Evolutionary conservation across 768 basidiomycete species (phyloP).

Genomic region (Tulasnella sp.): DNA sequence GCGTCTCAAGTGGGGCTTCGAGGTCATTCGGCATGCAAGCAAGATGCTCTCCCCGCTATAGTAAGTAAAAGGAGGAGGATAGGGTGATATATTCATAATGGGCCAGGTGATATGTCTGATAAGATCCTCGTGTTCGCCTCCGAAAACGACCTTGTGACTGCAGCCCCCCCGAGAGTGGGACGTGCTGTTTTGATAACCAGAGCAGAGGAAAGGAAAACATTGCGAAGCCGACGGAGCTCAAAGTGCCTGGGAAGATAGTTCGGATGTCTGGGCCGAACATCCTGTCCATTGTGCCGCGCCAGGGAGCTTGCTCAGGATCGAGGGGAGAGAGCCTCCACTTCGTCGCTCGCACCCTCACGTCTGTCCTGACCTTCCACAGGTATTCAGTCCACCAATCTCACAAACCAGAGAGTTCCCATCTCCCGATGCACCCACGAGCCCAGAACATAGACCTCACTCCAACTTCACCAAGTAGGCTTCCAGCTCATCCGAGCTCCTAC

Average conservation of each 20-base stretch:
- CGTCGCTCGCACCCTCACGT: conserved; percentile 4
- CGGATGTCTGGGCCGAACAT: not conserved
- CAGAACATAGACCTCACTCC: not conserved
- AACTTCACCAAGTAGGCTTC: not conserved
- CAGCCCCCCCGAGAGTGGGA: not conserved
- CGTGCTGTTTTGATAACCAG: not conserved
- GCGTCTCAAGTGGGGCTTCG: not conserved
- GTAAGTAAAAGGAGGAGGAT: not conserved
- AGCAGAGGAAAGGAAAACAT: conserved; percentile 4
- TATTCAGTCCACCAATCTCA: not conserved
- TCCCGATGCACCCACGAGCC: conserved; percentile 4
- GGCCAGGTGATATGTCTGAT: not conserved
- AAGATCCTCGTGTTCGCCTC: not conserved
- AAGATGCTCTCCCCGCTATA: not conserved
- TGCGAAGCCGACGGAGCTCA: conserved; percentile 6
- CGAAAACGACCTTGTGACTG: conserved; percentile 11
- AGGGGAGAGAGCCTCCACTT: not conserved
- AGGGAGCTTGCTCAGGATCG: conserved; percentile 1
- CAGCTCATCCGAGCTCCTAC: not conserved
- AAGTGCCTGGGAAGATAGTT: not conserved
- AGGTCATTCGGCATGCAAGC: not conserved
- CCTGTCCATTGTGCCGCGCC: conserved; percentile 4
- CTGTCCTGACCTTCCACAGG: not conserved
- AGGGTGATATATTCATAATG: conserved; percentile 1
- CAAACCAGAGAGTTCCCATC: not conserved